phyloP scores from a whole-genome alignment of 331 rosid genomes.

The Ulmus americana region DNA sequence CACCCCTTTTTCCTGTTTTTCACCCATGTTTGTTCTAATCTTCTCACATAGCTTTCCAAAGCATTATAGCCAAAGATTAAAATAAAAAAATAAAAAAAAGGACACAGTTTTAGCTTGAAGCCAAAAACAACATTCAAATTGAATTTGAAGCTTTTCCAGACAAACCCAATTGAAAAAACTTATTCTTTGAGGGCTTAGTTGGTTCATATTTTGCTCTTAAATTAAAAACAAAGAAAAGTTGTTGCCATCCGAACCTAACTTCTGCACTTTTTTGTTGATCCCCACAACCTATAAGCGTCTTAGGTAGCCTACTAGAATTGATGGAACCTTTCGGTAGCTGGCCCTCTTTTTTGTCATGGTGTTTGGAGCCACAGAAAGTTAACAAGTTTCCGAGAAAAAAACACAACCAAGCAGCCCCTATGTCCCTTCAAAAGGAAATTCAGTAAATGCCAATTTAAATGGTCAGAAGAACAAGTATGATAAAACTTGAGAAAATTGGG shows the following conservation, averaged over 20 bases:
- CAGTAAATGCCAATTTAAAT: neutral
- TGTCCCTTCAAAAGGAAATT: neutral
- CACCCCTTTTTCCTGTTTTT: neutral
- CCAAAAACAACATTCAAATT: conserved; percentile 9
- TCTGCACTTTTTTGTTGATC: conserved; percentile 42
- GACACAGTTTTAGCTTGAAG: conserved; percentile 19
- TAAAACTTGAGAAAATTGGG: no score
- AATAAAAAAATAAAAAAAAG: no score
- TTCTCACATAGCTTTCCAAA: conserved; percentile 33
- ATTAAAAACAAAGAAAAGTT: no score
- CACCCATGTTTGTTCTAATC: neutral
- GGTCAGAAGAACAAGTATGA: neutral
- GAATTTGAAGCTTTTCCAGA: neutral
- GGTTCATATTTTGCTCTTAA: no score
- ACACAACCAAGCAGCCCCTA: neutral
- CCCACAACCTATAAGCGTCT: conserved; percentile 17
- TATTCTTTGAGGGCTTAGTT: no score
- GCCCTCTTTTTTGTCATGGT: neutral
- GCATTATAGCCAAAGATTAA: conserved; percentile 10
- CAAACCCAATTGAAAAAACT: no score
- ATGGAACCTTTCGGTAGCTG: conserved; percentile 28
- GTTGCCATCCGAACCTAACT: conserved; percentile 40
- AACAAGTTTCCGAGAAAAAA: neutral
- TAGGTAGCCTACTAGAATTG: conserved; percentile 28
- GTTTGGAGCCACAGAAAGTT: neutral